Conservation (phyloP, 768 basidiomycete species). For the Kwoniella heveanensis region DNA sequence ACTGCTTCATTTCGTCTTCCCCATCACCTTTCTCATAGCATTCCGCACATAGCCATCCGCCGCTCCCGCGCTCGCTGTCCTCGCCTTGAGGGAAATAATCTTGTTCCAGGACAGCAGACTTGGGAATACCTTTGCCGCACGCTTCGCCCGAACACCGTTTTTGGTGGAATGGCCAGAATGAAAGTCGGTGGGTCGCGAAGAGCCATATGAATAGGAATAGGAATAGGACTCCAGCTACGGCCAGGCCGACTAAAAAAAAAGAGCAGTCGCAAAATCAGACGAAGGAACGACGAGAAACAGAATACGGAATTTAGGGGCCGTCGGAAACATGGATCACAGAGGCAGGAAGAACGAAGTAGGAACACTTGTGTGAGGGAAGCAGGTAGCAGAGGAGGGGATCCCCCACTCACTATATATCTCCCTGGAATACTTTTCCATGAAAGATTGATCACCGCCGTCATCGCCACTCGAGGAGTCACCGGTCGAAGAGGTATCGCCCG, state of each 20-base stretch:
- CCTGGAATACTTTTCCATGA: constrained; percentile 15
- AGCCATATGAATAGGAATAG: constrained; percentile 14
- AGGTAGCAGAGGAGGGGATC: too few species aligned
- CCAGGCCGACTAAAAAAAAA: constrained; percentile 10
- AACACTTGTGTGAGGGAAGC: too few species aligned
- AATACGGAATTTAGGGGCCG: too few species aligned
- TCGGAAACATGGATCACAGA: too few species aligned
- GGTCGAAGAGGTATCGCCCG: background rate
- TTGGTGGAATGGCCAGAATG: constrained; percentile 20
- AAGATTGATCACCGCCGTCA: constrained; percentile 4
- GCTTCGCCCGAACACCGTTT: constrained; percentile 6
- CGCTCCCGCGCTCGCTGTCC: background rate
- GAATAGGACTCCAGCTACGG: constrained; percentile 10
- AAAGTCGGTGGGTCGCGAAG: constrained; percentile 7
- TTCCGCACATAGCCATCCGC: background rate
- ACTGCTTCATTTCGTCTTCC: background rate
- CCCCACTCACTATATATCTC: constrained; percentile 11
- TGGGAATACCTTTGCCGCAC: constrained; percentile 15
- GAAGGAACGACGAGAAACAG: too few species aligned
- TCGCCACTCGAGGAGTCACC: too few species aligned
- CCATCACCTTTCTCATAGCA: background rate
- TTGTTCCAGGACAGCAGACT: constrained; percentile 4
- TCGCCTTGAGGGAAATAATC: constrained; percentile 15
- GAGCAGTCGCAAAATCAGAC: background rate
- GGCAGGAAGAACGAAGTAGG: too few species aligned